These are phyloP conservation scores for Saturnispora gosingensis DNA, from an alignment of 805 yeast genomes.

Conservation along the genomic window DNA sequence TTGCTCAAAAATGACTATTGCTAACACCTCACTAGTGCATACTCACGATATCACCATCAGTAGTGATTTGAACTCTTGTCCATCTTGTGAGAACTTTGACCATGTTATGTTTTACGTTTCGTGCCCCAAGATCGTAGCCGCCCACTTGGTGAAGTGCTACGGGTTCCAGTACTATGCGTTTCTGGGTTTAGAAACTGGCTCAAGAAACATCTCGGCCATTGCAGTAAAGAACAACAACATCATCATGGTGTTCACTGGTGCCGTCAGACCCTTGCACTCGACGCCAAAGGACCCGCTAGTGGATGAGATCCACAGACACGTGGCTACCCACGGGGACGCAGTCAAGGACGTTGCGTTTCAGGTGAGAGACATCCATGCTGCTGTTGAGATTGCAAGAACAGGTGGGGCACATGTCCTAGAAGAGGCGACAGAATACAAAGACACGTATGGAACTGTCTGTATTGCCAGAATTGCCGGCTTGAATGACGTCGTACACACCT, in stretches of 20 bases:
- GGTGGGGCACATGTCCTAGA: constrained; percentile 38
- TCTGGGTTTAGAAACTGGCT: constrained; percentile 61
- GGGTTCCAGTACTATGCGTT: constrained; percentile 61
- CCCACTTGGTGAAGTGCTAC: constrained; percentile 41
- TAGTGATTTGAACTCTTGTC: not conserved
- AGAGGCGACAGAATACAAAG: constrained; percentile 25
- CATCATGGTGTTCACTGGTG: constrained; percentile 38
- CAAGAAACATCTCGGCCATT: constrained; percentile 43
- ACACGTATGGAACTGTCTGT: constrained; percentile 41
- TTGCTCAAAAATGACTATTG: not conserved
- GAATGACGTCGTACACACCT: constrained; percentile 64
- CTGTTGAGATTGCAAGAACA: constrained; percentile 37
- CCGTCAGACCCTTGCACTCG: constrained; percentile 24
- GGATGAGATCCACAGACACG: constrained; percentile 35
- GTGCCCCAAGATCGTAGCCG: constrained; percentile 60
- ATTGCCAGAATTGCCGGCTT: constrained; percentile 43
- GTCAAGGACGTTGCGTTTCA: constrained; percentile 67
- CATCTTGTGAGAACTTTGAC: constrained; percentile 36
- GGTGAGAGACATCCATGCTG: constrained; percentile 42
- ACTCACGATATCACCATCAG: constrained; percentile 1
- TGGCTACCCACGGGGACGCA: constrained; percentile 62
- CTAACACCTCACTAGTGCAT: not conserved
- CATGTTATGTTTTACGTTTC: constrained; percentile 64
- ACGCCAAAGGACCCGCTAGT: constrained; percentile 11
- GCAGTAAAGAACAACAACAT: constrained; percentile 53